These are phyloP conservation scores for Colletotrichum noveboracense DNA, from an alignment of 2,329 filamentous ascomycete genomes.

Conservation along the genomic window DNA sequence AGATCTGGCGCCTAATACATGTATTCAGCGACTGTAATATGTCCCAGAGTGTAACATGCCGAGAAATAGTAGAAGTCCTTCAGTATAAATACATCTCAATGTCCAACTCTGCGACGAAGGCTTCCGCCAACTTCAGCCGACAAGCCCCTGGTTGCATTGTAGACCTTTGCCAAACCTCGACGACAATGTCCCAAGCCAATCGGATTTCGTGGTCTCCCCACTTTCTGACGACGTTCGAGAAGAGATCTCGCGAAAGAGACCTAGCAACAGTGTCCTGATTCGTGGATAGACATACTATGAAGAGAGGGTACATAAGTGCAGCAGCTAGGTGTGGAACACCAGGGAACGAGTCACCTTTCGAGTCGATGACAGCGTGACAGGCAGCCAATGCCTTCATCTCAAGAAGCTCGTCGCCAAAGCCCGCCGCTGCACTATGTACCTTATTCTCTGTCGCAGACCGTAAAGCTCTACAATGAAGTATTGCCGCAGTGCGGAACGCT, in stretches of 20 bases:
- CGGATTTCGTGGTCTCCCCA: neutral
- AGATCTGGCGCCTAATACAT: accelerated
- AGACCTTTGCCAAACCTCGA: neutral
- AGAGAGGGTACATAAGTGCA: neutral
- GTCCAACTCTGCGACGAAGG: neutral
- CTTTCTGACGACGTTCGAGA: accelerated
- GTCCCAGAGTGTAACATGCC: accelerated
- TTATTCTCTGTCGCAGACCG: neutral
- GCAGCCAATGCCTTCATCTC: neutral
- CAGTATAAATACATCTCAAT: neutral
- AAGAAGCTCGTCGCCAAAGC: neutral
- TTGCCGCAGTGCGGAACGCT: neutral
- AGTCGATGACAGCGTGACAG: neutral
- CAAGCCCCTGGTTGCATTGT: neutral
- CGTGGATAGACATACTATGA: neutral
- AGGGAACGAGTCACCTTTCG: neutral
- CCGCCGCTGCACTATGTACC: neutral
- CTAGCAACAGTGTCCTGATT: neutral
- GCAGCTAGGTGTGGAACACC: neutral
- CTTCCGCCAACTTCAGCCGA: neutral
- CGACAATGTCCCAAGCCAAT: neutral
- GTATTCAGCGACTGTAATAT: neutral
- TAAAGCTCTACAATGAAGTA: neutral
- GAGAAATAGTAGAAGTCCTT: accelerated
- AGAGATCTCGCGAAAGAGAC: neutral